Conservation (phyloP, 1,139 yeast genomes). For the Geotrichum restrictum region DNA sequence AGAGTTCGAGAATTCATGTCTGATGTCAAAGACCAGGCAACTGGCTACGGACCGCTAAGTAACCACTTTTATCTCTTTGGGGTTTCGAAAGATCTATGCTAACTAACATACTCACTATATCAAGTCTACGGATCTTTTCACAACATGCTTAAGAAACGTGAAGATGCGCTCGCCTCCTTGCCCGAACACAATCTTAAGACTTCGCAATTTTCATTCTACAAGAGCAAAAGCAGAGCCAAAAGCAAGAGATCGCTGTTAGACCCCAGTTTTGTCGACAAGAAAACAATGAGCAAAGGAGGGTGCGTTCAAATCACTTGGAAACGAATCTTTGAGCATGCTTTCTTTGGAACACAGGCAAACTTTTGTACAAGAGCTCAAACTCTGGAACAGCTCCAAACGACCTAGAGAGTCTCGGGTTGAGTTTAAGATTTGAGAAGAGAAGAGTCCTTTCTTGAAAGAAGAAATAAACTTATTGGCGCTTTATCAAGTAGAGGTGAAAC, state of each 20-base stretch:
- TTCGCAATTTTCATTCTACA: not conserved
- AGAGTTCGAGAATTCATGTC: conserved; percentile 11
- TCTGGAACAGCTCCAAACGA: conserved; percentile 12
- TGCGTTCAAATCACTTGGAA: conserved; percentile 31
- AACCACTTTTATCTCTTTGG: no score
- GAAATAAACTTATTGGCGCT: no score
- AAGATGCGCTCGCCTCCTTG: not conserved
- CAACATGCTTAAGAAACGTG: not conserved
- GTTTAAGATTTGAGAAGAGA: no score
- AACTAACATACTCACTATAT: no score
- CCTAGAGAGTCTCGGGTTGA: not conserved
- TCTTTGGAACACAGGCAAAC: conserved; percentile 28
- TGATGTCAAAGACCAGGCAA: conserved; percentile 3
- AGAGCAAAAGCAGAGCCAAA: not conserved
- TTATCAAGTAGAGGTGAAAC: no score
- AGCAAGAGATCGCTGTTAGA: conserved; percentile 3
- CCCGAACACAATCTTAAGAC: not conserved
- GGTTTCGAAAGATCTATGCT: no score
- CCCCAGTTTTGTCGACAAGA: conserved; percentile 9
- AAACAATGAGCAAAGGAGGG: conserved; percentile 15
- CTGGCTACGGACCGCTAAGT: not conserved
- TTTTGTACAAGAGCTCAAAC: conserved; percentile 26
- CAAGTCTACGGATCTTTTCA: not conserved
- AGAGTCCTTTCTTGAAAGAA: no score
- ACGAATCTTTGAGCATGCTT: conserved; percentile 28